Evolutionary conservation across 2,329 filamentous ascomycete species (phyloP).

Genomic region (Ophiostoma quercus): DNA sequence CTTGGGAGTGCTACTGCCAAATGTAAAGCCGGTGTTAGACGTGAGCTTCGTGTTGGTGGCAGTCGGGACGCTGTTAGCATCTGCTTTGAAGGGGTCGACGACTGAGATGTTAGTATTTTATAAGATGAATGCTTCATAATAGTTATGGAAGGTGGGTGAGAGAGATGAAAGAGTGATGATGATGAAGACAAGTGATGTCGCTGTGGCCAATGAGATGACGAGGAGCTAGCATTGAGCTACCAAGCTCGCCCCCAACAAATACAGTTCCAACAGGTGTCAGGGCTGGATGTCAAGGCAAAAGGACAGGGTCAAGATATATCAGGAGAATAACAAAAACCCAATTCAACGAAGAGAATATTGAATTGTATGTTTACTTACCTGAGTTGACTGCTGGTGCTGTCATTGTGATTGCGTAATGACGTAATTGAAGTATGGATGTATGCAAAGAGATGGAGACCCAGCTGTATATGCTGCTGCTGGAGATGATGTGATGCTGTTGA

Average conservation of each 20-base stretch:
- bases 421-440: conserved; percentile 23
- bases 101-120: not conserved
- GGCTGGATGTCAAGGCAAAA: not conserved
- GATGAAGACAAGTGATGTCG: not conserved
- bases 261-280: not conserved
- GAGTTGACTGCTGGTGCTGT: conserved; percentile 22
- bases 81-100: not conserved
- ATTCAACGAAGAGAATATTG: not conserved
- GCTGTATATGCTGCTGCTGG: not conserved
- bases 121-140: no score
- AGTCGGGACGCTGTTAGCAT: not conserved
- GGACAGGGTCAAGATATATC: not conserved
- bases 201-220: not conserved
- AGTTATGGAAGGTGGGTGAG: not conserved
- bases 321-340: not conserved
- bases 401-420: conserved; percentile 29
- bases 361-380: conserved; percentile 17
- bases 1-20: not conserved
- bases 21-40: not conserved
- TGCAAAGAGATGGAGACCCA: not conserved
- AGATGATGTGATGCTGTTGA: not conserved
- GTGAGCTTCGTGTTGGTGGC: not conserved
- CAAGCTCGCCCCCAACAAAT: not conserved
- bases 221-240: not conserved
- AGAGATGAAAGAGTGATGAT: not conserved